phyloP scores from a whole-genome alignment of 2,329 filamentous ascomycete genomes.

The Ophiostoma tasmaniense region DNA sequence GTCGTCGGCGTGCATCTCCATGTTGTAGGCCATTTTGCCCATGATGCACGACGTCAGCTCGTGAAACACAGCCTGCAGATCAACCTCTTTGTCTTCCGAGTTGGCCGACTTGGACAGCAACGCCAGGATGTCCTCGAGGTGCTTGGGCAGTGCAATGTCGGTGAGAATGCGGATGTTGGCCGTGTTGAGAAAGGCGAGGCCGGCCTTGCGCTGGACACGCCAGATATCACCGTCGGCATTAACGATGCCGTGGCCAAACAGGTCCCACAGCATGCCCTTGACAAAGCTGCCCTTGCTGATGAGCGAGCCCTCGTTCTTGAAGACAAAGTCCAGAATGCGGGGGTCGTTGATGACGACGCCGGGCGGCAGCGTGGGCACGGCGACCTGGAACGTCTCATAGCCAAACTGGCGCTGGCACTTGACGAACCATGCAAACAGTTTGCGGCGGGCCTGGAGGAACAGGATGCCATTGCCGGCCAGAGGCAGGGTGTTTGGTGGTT shows the following conservation, averaged over 20 bases:
- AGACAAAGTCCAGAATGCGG: constrained; percentile 52
- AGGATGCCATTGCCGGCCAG: constrained; percentile 52
- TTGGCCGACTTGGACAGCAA: constrained; percentile 27
- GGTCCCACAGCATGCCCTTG: constrained; percentile 49
- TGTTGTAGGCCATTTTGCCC: constrained; percentile 61
- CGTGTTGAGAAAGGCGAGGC: constrained; percentile 48
- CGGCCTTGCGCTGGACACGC: constrained; percentile 55
- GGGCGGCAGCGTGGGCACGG: constrained; percentile 53
- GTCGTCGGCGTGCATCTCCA: constrained; percentile 56
- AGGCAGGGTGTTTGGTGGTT: constrained; percentile 44
- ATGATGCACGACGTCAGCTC: constrained; percentile 58
- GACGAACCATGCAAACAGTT: constrained; percentile 55
- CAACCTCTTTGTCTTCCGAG: constrained; percentile 30
- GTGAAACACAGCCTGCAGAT: constrained; percentile 52
- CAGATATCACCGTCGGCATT: constrained; percentile 57
- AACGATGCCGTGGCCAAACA: constrained; percentile 60
- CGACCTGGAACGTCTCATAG: constrained; percentile 53
- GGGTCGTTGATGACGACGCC: constrained; percentile 57
- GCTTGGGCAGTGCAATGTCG: constrained; percentile 47
- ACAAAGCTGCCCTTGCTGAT: constrained; percentile 58
- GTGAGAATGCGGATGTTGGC: constrained; percentile 50
- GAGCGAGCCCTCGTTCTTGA: constrained; percentile 47
- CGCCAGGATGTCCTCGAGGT: constrained; percentile 37
- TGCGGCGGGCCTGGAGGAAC: constrained; percentile 52
- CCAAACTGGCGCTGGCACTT: constrained; percentile 48